Base-by-base conservation (phyloP, 129 eudicot genomes). In the Deinandra increscens region DNA sequence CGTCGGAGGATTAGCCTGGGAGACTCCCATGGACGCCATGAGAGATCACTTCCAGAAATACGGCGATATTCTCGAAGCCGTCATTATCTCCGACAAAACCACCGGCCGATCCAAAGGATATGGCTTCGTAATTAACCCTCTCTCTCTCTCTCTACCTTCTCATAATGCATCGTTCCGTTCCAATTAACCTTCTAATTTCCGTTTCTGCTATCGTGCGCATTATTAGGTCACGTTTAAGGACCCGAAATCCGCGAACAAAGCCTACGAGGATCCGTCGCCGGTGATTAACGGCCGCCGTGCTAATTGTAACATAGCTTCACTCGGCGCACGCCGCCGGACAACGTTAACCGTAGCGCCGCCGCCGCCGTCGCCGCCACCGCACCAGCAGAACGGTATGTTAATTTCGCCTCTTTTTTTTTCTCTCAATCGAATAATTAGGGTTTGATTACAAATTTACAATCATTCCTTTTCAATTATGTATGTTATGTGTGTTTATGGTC, bases 41-140 rank as follows among this genome's bases (percentile, higher is more conserved):
- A 70, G 76, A 45, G 89, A 85, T 0, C 88, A 91, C 72, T 91
- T 91, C 73, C 79, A 83, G 12, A 81, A 91, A 75, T 91, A 75
- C 51, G 95, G 97, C 64, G 89, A 91, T 55, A 91, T 91, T 69
- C 76, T 91, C 55, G 97, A 91, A 68, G 97, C 95, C 13, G 97
- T 87, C 45, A 83, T 91, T 75, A 91, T 91, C 85, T 83, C 89
- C 62, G 97, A 91, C 68, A 91, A 91, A 87, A 33, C 80, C 61
- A 85, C 97, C 69, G 95, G 91, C 66, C 80, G 97, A 70, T 91
- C 97, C 87, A 90, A 90, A 75, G 97, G 97, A 82, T 90, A 90
- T 45, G 97, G 97, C 69, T 90, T 90, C 42, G 97, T 90, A 81
- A 67, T n/a, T n/a, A 91, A 75, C 13, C 43, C 46, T 13, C n/a